Percentiles rank a stretch among this genome's conserved stretches.
Evolutionary conservation across 2,329 filamentous ascomycete genomes (phyloP).

Genomic region (Paecilomyces dactylethromorphus): DNA sequence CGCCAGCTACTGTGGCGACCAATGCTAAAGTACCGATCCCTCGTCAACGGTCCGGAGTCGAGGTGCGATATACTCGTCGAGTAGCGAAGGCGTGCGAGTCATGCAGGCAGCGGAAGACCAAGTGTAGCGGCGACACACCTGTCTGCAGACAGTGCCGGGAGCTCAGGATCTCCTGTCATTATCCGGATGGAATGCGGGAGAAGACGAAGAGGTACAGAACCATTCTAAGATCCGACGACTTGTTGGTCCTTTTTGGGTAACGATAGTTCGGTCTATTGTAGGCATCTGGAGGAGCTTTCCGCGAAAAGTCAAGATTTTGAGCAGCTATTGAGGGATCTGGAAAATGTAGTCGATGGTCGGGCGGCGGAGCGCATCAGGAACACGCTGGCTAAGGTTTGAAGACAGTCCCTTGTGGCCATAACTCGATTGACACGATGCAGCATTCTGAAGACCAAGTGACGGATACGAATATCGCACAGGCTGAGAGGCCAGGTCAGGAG

Average conservation of each 20-base stretch:
- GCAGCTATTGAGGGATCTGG: constrained; percentile 30
- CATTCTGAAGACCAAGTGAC: constrained; percentile 12
- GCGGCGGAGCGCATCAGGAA: constrained; percentile 28
- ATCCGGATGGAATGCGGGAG: constrained; percentile 33
- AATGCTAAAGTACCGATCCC: constrained; percentile 26
- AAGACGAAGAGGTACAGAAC: constrained; percentile 26
- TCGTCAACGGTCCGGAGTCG: constrained; percentile 13
- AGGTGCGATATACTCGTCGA: constrained; percentile 17
- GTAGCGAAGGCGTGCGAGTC: constrained; percentile 35
- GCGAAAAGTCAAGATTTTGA: constrained; percentile 31
- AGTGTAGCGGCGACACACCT: constrained; percentile 37
- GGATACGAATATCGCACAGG: not conserved
- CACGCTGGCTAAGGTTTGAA: constrained; percentile 30
- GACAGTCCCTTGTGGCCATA: not conserved
- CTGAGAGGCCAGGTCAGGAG: constrained; percentile 6
- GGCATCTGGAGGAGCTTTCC: constrained; percentile 28
- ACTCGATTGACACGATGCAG: constrained; percentile 9
- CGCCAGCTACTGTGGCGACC: not conserved
- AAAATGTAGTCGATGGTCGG: constrained; percentile 23
- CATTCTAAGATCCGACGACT: not conserved
- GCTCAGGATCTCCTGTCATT: constrained; percentile 29
- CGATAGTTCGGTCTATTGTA: constrained; percentile 6
- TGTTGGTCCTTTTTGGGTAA: not conserved
- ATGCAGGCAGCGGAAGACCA: constrained; percentile 37
- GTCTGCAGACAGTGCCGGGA: constrained; percentile 35